Conservation (phyloP, 371 early-diverging fungal species). For the Polyrhizophydium stewartii region DNA sequence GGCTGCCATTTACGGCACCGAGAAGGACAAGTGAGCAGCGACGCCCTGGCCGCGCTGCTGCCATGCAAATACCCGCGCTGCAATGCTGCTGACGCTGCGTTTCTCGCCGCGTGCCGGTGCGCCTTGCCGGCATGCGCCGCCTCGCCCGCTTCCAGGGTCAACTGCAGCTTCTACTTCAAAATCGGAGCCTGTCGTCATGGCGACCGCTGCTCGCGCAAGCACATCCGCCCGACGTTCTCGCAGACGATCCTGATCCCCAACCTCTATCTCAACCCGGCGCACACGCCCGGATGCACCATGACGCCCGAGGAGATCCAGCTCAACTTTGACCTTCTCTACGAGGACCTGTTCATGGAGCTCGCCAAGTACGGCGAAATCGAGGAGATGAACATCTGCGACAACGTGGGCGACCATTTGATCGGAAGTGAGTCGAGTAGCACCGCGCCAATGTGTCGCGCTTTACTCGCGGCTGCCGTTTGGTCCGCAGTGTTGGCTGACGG, state of each 20-base stretch:
- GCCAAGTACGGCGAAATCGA: slow-evolving; percentile 95
- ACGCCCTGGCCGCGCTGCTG: no score
- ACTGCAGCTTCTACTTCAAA: slow-evolving; percentile 98
- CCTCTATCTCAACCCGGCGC: slow-evolving; percentile 92
- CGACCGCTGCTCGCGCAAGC: slow-evolving; percentile 95
- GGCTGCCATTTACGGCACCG: slow-evolving; percentile 91
- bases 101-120: background rate
- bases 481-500: no score
- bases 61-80: background rate
- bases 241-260: slow-evolving; percentile 92
- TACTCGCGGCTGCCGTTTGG: no score
- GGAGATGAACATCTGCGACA: slow-evolving; percentile 93
- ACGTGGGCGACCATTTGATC: slow-evolving; percentile 96
- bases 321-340: slow-evolving; percentile 94
- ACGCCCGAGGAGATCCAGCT: slow-evolving; percentile 76
- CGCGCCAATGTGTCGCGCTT: no score
- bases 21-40: slow-evolving; percentile 81
- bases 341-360: slow-evolving; percentile 94
- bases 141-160: slow-evolving; percentile 46
- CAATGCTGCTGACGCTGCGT: background rate
- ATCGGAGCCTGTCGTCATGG: slow-evolving; percentile 98
- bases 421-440: slow-evolving; percentile 64
- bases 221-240: slow-evolving; percentile 93
- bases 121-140: background rate
- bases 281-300: slow-evolving; percentile 68